Evolutionary conservation across 805 yeast species (phyloP).

Genomic region (Saccharomycopsis javanensis): DNA sequence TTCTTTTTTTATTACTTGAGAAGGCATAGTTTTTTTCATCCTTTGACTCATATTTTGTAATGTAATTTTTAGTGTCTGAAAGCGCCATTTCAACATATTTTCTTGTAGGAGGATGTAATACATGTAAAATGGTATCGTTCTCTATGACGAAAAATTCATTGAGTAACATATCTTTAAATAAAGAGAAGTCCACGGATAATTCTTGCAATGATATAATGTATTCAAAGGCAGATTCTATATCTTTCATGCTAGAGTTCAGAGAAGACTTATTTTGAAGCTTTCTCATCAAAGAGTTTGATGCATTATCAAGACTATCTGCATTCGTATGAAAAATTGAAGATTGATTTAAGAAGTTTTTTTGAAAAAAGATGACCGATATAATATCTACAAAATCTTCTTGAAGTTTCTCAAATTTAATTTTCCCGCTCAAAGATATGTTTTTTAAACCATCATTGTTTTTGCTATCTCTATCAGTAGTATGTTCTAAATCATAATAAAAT

Average conservation of each 20-base stretch:
- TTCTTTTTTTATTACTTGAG: neutral
- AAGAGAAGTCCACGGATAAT: constrained; percentile 4
- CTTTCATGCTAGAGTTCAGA: neutral
- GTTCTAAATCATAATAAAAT: neutral
- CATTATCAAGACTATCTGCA: neutral
- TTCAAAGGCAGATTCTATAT: neutral
- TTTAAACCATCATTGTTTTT: constrained; percentile 10
- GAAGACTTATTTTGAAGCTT: neutral
- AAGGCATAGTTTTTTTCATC: neutral
- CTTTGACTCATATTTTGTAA: neutral
- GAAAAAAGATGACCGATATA: constrained; percentile 2
- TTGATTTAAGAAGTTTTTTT: neutral
- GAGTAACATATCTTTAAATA: neutral
- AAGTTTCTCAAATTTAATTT: constrained; percentile 9
- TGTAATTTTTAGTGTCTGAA: constrained; percentile 3
- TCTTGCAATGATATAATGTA: neutral
- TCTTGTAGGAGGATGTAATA: constrained; percentile 8
- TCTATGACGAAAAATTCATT: constrained; percentile 8
- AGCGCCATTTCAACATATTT: constrained; percentile 11
- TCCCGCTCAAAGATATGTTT: constrained; percentile 6
- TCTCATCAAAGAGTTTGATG: neutral
- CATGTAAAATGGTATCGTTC: neutral
- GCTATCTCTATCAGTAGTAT: neutral
- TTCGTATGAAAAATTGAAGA: neutral
- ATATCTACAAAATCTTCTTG: constrained; percentile 4